A percentile compares a stretch with the other conserved stretches of the same genome.
Conservation (phyloP, 1,284 basidiomycete species). For the Rhodotorula mucilaginosa region DNA sequence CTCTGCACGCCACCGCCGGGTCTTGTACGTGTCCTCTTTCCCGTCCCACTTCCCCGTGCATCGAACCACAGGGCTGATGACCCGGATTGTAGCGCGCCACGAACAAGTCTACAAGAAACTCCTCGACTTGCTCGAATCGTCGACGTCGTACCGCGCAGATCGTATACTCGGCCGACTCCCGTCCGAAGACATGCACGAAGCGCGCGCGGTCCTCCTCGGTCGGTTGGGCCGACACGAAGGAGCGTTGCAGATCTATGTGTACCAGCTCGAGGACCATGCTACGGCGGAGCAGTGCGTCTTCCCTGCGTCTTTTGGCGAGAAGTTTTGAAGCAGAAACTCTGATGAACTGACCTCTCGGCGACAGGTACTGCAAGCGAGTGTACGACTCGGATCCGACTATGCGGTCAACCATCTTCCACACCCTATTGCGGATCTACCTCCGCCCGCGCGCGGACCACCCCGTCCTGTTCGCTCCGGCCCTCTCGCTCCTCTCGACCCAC, state of each 20-base stretch:
- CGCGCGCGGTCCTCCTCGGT: constrained; percentile 84
- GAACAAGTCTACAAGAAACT: constrained; percentile 65
- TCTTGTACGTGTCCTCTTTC: constrained; percentile 50
- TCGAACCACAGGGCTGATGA: too few relatives aligned
- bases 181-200: constrained; percentile 67
- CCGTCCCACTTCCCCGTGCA: too few relatives aligned
- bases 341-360: too few relatives aligned
- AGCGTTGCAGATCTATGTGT: constrained; percentile 88
- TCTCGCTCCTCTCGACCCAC: constrained; percentile 79
- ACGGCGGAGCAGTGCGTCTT: constrained; percentile 83
- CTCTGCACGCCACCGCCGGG: constrained; percentile 57
- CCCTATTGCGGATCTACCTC: constrained; percentile 82
- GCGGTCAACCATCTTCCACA: constrained; percentile 66
- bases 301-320: too few relatives aligned
- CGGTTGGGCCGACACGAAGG: constrained; percentile 86
- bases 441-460: constrained; percentile 57
- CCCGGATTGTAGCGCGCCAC: constrained; percentile 40
- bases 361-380: constrained; percentile 79
- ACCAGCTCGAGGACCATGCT: constrained; percentile 71
- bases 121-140: constrained; percentile 70
- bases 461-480: constrained; percentile 67
- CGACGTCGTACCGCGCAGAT: constrained; percentile 71
- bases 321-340: too few relatives aligned
- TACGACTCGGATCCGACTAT: constrained; percentile 60
- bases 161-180: constrained; percentile 73